These are phyloP conservation scores for Cyberlindnera galapagoensis DNA, from an alignment of 805 yeast species.

Conservation along the genomic window DNA sequence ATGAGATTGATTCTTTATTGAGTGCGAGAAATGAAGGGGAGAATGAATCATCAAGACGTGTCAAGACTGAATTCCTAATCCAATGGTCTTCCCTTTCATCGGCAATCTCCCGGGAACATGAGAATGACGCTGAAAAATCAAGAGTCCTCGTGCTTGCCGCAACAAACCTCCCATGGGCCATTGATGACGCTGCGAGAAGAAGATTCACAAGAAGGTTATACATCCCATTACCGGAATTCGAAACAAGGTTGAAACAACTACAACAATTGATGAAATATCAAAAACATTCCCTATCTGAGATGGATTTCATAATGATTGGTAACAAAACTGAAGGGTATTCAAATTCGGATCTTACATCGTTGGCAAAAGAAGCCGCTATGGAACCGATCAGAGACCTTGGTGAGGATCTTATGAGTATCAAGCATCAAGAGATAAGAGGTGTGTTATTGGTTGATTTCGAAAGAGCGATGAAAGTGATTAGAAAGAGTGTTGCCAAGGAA, in stretches of 20 bases:
- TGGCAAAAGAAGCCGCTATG: constrained; percentile 97
- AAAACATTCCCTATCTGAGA: constrained; percentile 58
- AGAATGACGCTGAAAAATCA: constrained; percentile 29
- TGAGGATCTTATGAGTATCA: constrained; percentile 62
- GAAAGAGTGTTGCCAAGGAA: constrained; percentile 84
- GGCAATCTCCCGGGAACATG: constrained; percentile 65
- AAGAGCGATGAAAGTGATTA: constrained; percentile 66
- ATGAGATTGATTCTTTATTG: constrained; percentile 88
- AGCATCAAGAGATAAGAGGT: constrained; percentile 74
- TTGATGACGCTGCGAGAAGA: constrained; percentile 94
- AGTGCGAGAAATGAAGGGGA: constrained; percentile 73
- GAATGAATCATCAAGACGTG: constrained; percentile 82
- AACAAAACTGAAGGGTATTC: constrained; percentile 74
- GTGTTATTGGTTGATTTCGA: constrained; percentile 67
- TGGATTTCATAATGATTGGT: constrained; percentile 55
- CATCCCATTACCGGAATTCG: constrained; percentile 88
- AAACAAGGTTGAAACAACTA: constrained; percentile 71
- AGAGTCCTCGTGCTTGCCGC: constrained; percentile 91
- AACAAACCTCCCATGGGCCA: constrained; percentile 94
- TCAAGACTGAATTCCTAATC: constrained; percentile 86
- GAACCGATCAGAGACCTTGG: constrained; percentile 91
- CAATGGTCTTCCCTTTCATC: constrained; percentile 83
- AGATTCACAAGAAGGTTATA: constrained; percentile 88
- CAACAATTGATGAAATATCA: constrained; percentile 62
- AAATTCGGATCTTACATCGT: constrained; percentile 89